Evolutionary conservation across 2,329 filamentous ascomycete genomes (phyloP).

Genomic region (Aspergillus ochraceoroseus): DNA sequence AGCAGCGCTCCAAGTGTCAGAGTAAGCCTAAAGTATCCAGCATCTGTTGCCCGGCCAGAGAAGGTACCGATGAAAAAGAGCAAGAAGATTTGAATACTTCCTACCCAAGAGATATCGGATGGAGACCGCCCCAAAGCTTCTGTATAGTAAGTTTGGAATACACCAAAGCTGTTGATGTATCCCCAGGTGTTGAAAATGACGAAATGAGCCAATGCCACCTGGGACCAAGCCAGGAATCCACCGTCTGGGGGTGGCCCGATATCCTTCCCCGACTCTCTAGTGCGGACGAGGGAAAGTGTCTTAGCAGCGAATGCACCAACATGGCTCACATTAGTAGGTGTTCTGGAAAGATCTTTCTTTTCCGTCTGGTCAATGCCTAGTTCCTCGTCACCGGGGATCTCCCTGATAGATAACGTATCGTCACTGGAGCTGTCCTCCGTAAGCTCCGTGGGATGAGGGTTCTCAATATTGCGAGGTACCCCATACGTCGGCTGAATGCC

Average conservation of each 20-base stretch:
- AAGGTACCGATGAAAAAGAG: slow-evolving; percentile 51
- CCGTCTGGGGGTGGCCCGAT: slow-evolving; percentile 47
- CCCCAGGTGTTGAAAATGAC: slow-evolving; percentile 57
- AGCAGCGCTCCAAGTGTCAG: slow-evolving; percentile 43
- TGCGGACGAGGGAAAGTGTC: slow-evolving; percentile 37
- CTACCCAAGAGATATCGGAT: slow-evolving; percentile 51
- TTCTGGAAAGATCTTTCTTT: slow-evolving; percentile 21
- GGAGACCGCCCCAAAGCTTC: slow-evolving; percentile 40
- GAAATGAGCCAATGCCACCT: slow-evolving; percentile 50
- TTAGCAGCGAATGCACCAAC: slow-evolving; percentile 22
- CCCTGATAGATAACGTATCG: slow-evolving; percentile 10
- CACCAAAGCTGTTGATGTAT: slow-evolving; percentile 53
- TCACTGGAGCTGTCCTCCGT: slow-evolving; percentile 14
- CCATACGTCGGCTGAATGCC: neutral
- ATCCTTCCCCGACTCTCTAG: slow-evolving; percentile 35
- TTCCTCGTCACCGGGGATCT: slow-evolving; percentile 19
- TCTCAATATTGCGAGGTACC: slow-evolving; percentile 2
- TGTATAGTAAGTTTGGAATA: slow-evolving; percentile 53
- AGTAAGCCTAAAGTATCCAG: slow-evolving; percentile 47
- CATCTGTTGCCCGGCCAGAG: slow-evolving; percentile 50
- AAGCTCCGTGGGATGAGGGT: neutral
- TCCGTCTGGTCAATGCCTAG: slow-evolving; percentile 13
- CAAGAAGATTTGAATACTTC: slow-evolving; percentile 49
- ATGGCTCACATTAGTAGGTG: slow-evolving; percentile 27
- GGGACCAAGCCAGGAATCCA: slow-evolving; percentile 53